Percentiles rank a stretch among this genome's conserved stretches.
Conservation (phyloP, 2,329 filamentous ascomycete genomes). For the Penicillium sp. region DNA sequence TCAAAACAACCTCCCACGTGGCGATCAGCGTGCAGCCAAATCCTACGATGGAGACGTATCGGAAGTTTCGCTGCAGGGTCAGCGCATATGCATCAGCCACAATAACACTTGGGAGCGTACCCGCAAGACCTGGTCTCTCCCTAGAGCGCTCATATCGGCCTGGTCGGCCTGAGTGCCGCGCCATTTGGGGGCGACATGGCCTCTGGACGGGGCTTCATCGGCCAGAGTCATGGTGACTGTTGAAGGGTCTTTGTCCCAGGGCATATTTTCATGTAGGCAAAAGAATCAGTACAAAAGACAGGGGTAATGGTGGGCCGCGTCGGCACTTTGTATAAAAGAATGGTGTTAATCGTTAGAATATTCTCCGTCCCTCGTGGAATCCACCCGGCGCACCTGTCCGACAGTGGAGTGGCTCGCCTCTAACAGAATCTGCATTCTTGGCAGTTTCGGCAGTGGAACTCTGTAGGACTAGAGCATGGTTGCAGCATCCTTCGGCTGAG, state of each 20-base stretch:
- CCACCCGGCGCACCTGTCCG: not conserved
- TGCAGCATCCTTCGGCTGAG: not conserved
- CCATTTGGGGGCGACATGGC: not conserved
- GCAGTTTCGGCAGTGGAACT: not conserved
- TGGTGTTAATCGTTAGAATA: not conserved
- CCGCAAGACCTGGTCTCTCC: conserved; percentile 40
- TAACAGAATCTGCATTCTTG: not conserved
- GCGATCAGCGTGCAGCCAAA: conserved; percentile 44
- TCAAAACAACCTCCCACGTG: conserved; percentile 45
- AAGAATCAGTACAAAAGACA: not conserved
- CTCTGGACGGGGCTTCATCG: not conserved
- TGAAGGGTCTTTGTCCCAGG: conserved; percentile 2
- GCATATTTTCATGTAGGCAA: not conserved
- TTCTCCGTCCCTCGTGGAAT: not conserved
- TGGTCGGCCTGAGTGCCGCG: conserved; percentile 24
- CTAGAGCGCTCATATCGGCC: conserved; percentile 38
- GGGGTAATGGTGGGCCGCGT: not conserved
- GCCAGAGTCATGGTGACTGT: not conserved
- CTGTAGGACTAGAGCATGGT: not conserved
- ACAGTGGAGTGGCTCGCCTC: not conserved
- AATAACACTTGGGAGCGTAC: conserved; percentile 20
- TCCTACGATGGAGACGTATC: conserved; percentile 44
- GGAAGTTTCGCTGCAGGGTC: conserved; percentile 41
- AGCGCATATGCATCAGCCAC: not conserved
- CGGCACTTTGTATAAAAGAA: not conserved